Evolutionary conservation across 495 filamentous ascomycete genomes (phyloP), one percentile per base, ranked within the genome.

Genomic region (Penicillium mononematosum): DNA sequence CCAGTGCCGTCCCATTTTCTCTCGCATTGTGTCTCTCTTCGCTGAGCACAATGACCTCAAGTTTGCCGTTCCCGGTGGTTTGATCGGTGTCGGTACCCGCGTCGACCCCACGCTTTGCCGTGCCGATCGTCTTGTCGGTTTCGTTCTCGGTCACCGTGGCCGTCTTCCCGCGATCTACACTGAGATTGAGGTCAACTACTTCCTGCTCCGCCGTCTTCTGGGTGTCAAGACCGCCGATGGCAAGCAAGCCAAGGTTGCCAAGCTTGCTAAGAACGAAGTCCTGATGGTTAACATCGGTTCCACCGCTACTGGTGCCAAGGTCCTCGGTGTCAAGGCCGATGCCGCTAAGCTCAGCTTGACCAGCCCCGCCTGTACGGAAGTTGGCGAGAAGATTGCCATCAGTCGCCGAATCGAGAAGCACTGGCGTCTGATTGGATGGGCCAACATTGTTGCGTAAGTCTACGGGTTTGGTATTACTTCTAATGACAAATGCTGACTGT

Each of bases 201-300:
- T 97, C 82, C 80, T 98, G 57, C 84, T 98, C 32, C 88, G 93
- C 59, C 84, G 94, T 59, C 83, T 98, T 44, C 82, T 98, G 52
- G 94, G 94, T 85, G 95, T 98, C 57, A 92, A 95, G 78, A 95
- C 93, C 25, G 91, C 95, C 53, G 94, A 98, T 64, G 94, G 94
- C 66, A 98, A 98, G 82, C 95, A 98, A 75, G 92, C 91, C 58
- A 98, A 98, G 87, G 94, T 98, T 57, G 91, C 89, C 55, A 98
- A 98, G 79, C 81, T 98, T 43, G 78, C 91, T 42, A 98, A 98
- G 86, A 96, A 95, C 70, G 94, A 98, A 74, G 91, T 98, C 64
- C 88, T 79, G 77, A 97, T 98, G 93, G 94, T 98, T 56, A 98
- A 98, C 81, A 97, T 98, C 68, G 94, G 94, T 54, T 95, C 91